Base-by-base conservation (phyloP, 768 basidiomycete genomes). In the Leccinum rimulosum region DNA sequence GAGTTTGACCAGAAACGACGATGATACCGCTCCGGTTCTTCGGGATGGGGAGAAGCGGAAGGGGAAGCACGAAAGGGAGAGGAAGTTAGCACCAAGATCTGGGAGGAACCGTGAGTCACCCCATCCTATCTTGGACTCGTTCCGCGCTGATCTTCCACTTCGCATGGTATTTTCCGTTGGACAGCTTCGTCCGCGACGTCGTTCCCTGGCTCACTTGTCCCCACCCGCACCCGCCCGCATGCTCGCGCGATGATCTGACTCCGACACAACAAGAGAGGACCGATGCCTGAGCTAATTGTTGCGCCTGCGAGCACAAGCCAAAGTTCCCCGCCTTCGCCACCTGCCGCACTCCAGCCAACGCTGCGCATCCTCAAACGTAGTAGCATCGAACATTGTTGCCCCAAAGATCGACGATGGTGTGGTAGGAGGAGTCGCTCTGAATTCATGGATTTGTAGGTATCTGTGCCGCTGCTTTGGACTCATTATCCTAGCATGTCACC, bases 361-460 rank as follows among this genome's bases (percentile, higher is more conserved):
- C 77, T 90, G 64, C 84, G 84, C 40, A 91, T 91, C 57, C 80
- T 91, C 12, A 92, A 90, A 70, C 84, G 89, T 9, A 40, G 38
- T 40, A 40, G 14, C 38, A 0, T 0, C 38, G 7, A n/a, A 17
- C 38, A 3, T 17, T 17, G 3, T 8, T 38, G 12, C 31, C 38
- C 38, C 36, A 17, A 38, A 9, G 8, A 17, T 38, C 17, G 3
- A 38, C 15, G 22, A 22, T 22, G 22, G 15, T 14, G 6, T 9
- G 36, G 15, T 38, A 7, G 38, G 8, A 38, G 38, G 8, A 38
- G 7, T 6, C 14, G 36, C 14, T 36, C 38, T 17, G 17, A 8
- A 38, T 38, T 38, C 9, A 38, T 17, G 17, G 38, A 17, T 38
- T 7, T 7, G 36, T 36, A 15, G 15, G 36, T 17, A 36, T 38